A percentile compares a stretch with the other conserved stretches of the same genome.
Evolutionary conservation across 2,329 filamentous ascomycete genomes (phyloP).

Genomic region (Falciphora oryzae): DNA sequence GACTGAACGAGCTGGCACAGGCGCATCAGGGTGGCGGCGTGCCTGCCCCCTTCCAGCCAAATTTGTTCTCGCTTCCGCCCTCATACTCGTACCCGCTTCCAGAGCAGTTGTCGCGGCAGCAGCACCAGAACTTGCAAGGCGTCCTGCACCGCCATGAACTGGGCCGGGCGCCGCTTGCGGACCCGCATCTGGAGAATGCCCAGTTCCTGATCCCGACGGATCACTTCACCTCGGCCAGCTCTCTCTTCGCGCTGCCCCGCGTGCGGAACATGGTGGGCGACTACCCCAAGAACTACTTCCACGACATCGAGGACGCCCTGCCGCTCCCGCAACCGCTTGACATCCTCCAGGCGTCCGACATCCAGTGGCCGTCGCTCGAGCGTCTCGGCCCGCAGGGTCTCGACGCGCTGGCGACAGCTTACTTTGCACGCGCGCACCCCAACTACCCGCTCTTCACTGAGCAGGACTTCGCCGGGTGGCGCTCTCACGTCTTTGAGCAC

Average conservation of each 20-base stretch:
- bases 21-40: slow-evolving; percentile 7
- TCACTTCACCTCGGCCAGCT: slow-evolving; percentile 27
- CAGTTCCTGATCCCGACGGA: slow-evolving; percentile 31
- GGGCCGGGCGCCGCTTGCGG: slow-evolving; percentile 18
- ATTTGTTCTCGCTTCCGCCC: slow-evolving; percentile 9
- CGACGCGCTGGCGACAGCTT: slow-evolving; percentile 23
- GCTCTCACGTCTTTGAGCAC: slow-evolving; percentile 20
- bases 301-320: slow-evolving; percentile 26
- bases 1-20: slow-evolving; percentile 15
- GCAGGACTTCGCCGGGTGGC: slow-evolving; percentile 23
- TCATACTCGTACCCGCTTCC: slow-evolving; percentile 7
- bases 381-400: slow-evolving; percentile 15
- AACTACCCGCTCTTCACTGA: slow-evolving; percentile 29
- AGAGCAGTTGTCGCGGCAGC: slow-evolving; percentile 4
- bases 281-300: slow-evolving; percentile 28
- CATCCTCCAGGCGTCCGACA: slow-evolving; percentile 19
- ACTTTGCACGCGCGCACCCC: slow-evolving; percentile 30
- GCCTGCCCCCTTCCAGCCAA: slow-evolving; percentile 9
- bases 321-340: slow-evolving; percentile 26
- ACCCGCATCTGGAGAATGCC: slow-evolving; percentile 23
- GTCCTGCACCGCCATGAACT: slow-evolving; percentile 16
- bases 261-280: slow-evolving; percentile 27
- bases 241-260: slow-evolving; percentile 27
- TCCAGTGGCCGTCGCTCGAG: slow-evolving; percentile 24
- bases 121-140: slow-evolving; percentile 4